A percentile compares a stretch with the other conserved stretches of the same genome.
phyloP scores from a whole-genome alignment of 352 stramenopile species.

The Globisporangium emineosum region DNA sequence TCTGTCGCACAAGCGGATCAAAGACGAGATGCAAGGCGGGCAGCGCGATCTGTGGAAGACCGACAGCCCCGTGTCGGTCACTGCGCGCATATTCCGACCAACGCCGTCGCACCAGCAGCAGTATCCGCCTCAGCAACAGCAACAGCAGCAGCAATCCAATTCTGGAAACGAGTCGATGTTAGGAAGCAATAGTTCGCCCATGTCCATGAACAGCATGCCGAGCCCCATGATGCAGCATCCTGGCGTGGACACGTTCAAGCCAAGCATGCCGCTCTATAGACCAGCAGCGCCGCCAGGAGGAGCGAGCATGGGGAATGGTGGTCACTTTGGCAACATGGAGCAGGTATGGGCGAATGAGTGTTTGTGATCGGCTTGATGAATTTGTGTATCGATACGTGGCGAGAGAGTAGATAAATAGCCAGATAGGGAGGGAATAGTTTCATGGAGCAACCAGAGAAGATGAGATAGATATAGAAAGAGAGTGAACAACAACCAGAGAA shows the following conservation, averaged over 20 bases:
- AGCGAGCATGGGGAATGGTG: neutral
- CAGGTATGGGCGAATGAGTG: constrained; percentile 36
- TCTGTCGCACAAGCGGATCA: constrained; percentile 51
- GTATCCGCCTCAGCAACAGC: constrained; percentile 22
- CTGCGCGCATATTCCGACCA: constrained; percentile 51
- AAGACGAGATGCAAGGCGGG: constrained; percentile 46
- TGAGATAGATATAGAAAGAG: constrained; percentile 8
- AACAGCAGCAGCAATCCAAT: constrained; percentile 6
- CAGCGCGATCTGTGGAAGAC: constrained; percentile 62
- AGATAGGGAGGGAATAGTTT: neutral
- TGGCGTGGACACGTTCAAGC: constrained; percentile 36
- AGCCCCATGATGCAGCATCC: constrained; percentile 14
- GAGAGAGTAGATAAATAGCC: neutral
- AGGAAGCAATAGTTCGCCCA: constrained; percentile 15
- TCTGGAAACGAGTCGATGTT: constrained; percentile 25
- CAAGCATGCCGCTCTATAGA: constrained; percentile 45
- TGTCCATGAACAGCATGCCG: constrained; percentile 9
- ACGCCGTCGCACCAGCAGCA: constrained; percentile 20
- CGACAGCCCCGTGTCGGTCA: constrained; percentile 60
- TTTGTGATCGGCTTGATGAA: constrained; percentile 6
- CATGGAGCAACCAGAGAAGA: neutral
- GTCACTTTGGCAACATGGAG: constrained; percentile 53
- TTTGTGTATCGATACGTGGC: neutral
- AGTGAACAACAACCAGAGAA: neutral
- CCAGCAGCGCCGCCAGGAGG: constrained; percentile 29